Base-by-base conservation (phyloP, 1,139 yeast species). In the Protomyces inouyei region DNA sequence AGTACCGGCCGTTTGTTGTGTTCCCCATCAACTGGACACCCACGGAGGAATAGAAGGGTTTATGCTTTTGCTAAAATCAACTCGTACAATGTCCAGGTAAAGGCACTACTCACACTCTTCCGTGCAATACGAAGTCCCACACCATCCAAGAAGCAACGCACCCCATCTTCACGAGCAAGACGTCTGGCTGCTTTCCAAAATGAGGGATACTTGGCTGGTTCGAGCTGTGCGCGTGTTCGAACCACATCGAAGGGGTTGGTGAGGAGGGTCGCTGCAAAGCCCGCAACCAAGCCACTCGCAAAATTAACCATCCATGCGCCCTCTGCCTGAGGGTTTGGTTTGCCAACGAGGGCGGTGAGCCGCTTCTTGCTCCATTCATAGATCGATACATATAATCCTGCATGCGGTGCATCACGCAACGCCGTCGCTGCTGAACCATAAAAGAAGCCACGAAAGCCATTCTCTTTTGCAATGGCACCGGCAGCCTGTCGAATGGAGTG, bases 171-270 rank as follows among this genome's bases (percentile, higher is more conserved):
- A 2, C 82, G 70, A 36, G 88, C 77, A 55, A 71, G 60, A 28
- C 67, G 65, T 0, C 75, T 72, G 0, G 87, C 80, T 2, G 73
- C 71, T 2, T 16, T 76, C 74, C 45, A 70, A 73, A 72, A 80
- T 83, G 61, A 74, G 21, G 70, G 66, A 57, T 70, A 68, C 40
- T 43, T 16, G 14, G 64, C 61, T 5, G 71, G 71, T 2, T 60
- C 76, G 60, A 92, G 77, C 76, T 93, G 98, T 80, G 93, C 85
- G 67, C 97, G 79, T 0, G 98, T 95, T 73, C 93, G 93, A 55
- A 93, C 84, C 0, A 97, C 90, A 73, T 93, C 98, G 73, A 93
- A 93, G 0, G 98, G 98, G 0, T 96, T 96, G 0, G 98, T 93
- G 23, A 89, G 77, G 0, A 93, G 80, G 0, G 98, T 91, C 3